Evolutionary conservation across 352 stramenopile species (phyloP).

Genomic region (Globisporangium irregulare): DNA sequence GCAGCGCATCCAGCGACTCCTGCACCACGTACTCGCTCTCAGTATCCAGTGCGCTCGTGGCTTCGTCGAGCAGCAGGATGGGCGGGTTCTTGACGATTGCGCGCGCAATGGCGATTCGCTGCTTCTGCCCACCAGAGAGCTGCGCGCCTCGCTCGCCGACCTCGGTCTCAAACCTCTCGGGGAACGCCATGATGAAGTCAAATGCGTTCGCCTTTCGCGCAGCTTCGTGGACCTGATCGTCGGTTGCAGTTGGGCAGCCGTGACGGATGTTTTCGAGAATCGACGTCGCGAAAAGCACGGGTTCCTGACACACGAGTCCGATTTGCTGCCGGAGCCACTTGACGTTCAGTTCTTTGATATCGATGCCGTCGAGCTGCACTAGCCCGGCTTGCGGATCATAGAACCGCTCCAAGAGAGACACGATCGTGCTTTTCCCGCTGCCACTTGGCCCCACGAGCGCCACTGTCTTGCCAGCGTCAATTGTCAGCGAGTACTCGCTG

Average conservation of each 20-base stretch:
- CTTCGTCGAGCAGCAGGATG: conserved; percentile 52
- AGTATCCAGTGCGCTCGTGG: conserved; percentile 40
- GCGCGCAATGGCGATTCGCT: conserved; percentile 18
- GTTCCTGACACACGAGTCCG: conserved; percentile 90
- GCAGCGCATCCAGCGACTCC: conserved; percentile 59
- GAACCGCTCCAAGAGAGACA: conserved; percentile 13
- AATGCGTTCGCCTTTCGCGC: conserved; percentile 76
- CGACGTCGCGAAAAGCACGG: conserved; percentile 24
- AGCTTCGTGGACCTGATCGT: conserved; percentile 48
- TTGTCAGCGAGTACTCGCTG: conserved; percentile 50
- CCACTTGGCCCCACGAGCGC: conserved; percentile 12
- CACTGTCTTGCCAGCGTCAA: conserved; percentile 66
- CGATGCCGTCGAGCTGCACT: conserved; percentile 38
- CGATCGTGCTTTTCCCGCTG: conserved; percentile 13
- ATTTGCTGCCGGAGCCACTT: conserved; percentile 75
- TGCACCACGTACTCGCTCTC: conserved; percentile 73
- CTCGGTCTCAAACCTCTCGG: conserved; percentile 86
- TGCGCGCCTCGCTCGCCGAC: conserved; percentile 85
- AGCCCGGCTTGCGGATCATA: conserved; percentile 35
- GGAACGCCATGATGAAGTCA: conserved; percentile 90
- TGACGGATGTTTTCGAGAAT: conserved; percentile 84
- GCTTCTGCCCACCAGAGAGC: conserved; percentile 46
- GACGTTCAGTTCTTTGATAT: conserved; percentile 74
- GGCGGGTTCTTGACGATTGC: conserved; percentile 86
- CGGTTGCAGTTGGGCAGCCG: conserved; percentile 50